These are phyloP conservation scores for Alternaria solani DNA, from an alignment of 2,329 filamentous ascomycete genomes.

Conservation along the genomic window DNA sequence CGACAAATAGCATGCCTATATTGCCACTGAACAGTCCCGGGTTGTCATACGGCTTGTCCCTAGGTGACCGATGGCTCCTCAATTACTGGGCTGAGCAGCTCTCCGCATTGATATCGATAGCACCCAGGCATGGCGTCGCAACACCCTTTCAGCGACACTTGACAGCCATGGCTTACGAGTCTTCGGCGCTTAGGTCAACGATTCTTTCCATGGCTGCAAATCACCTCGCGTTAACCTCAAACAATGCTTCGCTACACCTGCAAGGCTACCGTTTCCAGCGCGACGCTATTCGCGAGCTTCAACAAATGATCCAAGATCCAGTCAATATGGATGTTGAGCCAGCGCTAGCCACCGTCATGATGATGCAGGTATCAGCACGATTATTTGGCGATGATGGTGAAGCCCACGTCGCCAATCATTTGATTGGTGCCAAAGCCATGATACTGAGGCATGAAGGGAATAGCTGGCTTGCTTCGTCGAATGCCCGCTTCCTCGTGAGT, in stretches of 20 bases:
- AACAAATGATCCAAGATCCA: slow-evolving; percentile 36
- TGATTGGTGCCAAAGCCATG: slow-evolving; percentile 44
- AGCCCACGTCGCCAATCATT: slow-evolving; percentile 37
- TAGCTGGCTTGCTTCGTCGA: slow-evolving; percentile 25
- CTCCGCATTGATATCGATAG: slow-evolving; percentile 36
- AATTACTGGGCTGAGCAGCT: slow-evolving; percentile 41
- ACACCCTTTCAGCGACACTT: slow-evolving; percentile 41
- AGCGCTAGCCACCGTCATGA: slow-evolving; percentile 42
- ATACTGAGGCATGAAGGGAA: slow-evolving; percentile 25
- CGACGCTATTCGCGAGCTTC: slow-evolving; percentile 38
- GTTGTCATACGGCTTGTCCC: slow-evolving; percentile 24
- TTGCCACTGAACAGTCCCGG: slow-evolving; percentile 10
- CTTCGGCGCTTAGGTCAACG: slow-evolving; percentile 38
- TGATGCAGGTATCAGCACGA: slow-evolving; percentile 46
- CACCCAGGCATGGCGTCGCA: slow-evolving; percentile 25
- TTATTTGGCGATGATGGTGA: slow-evolving; percentile 37
- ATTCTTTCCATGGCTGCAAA: slow-evolving; percentile 45
- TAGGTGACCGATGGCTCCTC: slow-evolving; percentile 33
- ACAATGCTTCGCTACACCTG: slow-evolving; percentile 29
- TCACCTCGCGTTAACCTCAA: slow-evolving; percentile 34
- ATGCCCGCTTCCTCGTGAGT: slow-evolving; percentile 37
- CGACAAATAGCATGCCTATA: slow-evolving; percentile 15
- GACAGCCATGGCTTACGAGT: slow-evolving; percentile 38
- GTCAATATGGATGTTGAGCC: slow-evolving; percentile 28
- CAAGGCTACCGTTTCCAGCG: slow-evolving; percentile 40